A percentile compares a stretch with the other conserved stretches of the same genome.
Evolutionary conservation across 805 yeast species (phyloP).

Genomic region (Martiniozyma abietophila): DNA sequence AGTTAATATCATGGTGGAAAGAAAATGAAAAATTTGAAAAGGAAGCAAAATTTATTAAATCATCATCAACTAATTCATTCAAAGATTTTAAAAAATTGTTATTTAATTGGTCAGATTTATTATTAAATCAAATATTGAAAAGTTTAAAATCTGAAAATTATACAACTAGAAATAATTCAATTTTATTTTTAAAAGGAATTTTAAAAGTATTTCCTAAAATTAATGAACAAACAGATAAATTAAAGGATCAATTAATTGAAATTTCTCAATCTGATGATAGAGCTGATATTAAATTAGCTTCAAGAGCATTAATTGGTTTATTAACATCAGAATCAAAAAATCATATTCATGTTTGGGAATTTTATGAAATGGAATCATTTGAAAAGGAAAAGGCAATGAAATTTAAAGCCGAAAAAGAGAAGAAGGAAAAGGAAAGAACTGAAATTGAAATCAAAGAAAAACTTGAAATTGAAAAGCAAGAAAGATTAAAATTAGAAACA

Average conservation of each 20-base stretch:
- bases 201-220: conserved; percentile 58
- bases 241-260: conserved; percentile 38
- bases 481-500: conserved; percentile 8
- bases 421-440: conserved; percentile 16
- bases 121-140: conserved; percentile 34
- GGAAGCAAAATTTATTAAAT: neutral
- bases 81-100: conserved; percentile 32
- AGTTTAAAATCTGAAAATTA: conserved; percentile 49
- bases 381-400: conserved; percentile 27
- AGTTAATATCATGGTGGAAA: conserved; percentile 25
- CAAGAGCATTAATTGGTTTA: conserved; percentile 62
- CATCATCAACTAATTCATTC: too few species aligned
- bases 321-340: conserved; percentile 43
- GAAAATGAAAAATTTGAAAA: conserved; percentile 15
- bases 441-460: conserved; percentile 12
- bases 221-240: conserved; percentile 50
- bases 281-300: conserved; percentile 73
- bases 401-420: conserved; percentile 14
- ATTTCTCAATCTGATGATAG: conserved; percentile 49
- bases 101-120: conserved; percentile 45
- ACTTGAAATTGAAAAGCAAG: conserved; percentile 14
- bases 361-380: conserved; percentile 39
- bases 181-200: conserved; percentile 56
- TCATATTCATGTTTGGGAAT: conserved; percentile 49
- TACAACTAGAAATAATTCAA: conserved; percentile 72